Percentiles rank a stretch among this genome's conserved stretches.
These are phyloP conservation scores for Triticum timopheevii DNA, from an alignment of 176 grass and related monocot species.

Conservation along the genomic window DNA sequence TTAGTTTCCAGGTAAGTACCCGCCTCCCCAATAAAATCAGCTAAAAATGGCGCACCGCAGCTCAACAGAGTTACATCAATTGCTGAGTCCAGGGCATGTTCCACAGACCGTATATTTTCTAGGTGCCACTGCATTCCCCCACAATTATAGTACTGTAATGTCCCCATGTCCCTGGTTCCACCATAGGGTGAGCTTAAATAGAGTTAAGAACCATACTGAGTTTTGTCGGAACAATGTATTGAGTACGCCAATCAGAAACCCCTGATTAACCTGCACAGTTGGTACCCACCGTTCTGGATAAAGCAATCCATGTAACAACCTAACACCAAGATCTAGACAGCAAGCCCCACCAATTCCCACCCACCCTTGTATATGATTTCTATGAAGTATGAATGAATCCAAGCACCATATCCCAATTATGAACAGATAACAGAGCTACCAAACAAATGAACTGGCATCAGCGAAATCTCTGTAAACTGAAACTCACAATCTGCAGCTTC, in stretches of 20 bases:
- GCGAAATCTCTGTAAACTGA: not conserved
- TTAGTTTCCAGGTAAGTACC: not conserved
- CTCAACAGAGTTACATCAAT: not conserved
- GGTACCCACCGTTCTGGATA: not conserved
- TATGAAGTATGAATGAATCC: not conserved
- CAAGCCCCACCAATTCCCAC: not conserved
- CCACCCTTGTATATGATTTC: not conserved
- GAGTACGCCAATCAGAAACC: not conserved
- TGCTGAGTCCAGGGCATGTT: not conserved
- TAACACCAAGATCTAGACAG: not conserved
- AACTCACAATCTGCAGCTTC: slow-evolving; percentile 89
- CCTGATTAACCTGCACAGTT: not conserved
- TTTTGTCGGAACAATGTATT: not conserved
- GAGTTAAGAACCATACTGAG: not conserved
- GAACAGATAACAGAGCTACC: too few relatives aligned
- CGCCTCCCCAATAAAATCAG: not conserved
- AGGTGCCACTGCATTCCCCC: not conserved
- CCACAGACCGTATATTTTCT: not conserved
- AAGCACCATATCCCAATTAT: not conserved
- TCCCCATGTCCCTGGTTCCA: not conserved
- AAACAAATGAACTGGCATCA: not conserved
- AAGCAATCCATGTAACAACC: not conserved
- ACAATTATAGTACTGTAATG: too few relatives aligned
- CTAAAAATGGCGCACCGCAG: not conserved
- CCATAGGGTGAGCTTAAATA: not conserved